phyloP scores from a whole-genome alignment of 2,329 filamentous ascomycete species.

The Rugonectria rugulosa region DNA sequence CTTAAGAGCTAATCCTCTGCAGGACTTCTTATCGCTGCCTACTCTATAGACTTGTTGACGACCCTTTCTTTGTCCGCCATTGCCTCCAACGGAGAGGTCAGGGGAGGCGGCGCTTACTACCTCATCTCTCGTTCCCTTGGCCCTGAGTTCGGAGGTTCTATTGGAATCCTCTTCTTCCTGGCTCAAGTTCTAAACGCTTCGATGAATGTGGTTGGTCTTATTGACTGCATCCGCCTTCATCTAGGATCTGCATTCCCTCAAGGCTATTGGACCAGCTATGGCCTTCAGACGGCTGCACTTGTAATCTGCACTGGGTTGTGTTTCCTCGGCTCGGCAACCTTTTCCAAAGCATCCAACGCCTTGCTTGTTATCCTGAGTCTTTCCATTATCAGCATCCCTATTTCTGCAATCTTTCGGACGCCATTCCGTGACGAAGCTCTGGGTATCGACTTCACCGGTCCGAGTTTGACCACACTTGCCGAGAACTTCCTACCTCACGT shows the following conservation, averaged over 20 bases:
- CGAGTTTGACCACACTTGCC: constrained; percentile 73
- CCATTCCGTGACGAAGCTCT: constrained; percentile 71
- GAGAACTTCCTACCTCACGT: constrained; percentile 79
- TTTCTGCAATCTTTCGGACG: constrained; percentile 73
- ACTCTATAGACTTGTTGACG: constrained; percentile 82
- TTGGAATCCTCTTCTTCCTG: constrained; percentile 88
- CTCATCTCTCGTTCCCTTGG: constrained; percentile 86
- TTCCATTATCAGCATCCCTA: constrained; percentile 80
- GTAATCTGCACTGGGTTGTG: constrained; percentile 77
- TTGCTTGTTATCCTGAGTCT: constrained; percentile 75
- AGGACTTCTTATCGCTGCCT: constrained; percentile 79
- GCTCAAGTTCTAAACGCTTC: constrained; percentile 88
- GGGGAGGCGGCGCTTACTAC: constrained; percentile 88
- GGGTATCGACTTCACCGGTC: constrained; percentile 79
- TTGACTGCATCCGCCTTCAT: constrained; percentile 83
- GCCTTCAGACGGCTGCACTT: constrained; percentile 76
- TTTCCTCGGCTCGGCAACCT: constrained; percentile 80
- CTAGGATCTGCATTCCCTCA: constrained; percentile 72
- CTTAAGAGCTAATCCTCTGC: constrained; percentile 8
- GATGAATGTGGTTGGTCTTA: constrained; percentile 85
- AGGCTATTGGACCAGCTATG: constrained; percentile 79
- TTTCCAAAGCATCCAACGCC: constrained; percentile 81
- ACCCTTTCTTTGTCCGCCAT: constrained; percentile 88
- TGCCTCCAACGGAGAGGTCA: constrained; percentile 87
- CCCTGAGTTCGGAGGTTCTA: constrained; percentile 88